A percentile compares a stretch with the other conserved stretches of the same genome.
Conservation (phyloP, 345 rosid genomes). For the Salix purpurea region DNA sequence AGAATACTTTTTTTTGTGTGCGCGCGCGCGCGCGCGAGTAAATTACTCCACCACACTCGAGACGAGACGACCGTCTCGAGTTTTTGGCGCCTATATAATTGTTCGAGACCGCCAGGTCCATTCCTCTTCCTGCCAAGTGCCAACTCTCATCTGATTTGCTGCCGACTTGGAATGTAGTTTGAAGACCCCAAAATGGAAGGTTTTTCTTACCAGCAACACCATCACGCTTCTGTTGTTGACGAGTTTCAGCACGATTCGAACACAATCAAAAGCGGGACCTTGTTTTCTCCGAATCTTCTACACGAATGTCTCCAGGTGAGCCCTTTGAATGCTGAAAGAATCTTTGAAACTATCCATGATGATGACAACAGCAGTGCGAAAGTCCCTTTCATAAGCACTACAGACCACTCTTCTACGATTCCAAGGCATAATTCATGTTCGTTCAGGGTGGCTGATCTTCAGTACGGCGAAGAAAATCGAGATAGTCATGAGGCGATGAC, state of each 20-base stretch:
- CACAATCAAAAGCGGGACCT: neutral
- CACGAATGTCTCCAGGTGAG: neutral
- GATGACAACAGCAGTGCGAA: neutral
- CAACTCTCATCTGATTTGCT: neutral
- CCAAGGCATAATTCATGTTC: neutral
- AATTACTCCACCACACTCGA: no score
- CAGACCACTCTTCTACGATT: neutral
- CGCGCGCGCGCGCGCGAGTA: no score
- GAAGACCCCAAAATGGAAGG: neutral
- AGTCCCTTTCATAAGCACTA: neutral
- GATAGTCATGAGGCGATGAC: neutral
- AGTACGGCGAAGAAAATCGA: neutral
- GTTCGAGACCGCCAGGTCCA: neutral
- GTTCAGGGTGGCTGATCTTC: neutral
- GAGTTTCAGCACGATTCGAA: neutral
- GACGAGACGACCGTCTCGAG: no score
- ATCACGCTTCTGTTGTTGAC: neutral
- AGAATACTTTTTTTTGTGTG: no score
- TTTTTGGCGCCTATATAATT: neutral
- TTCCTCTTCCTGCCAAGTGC: neutral
- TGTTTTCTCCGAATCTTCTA: no score
- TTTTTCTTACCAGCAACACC: slow-evolving; percentile 3
- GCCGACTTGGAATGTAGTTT: neutral
- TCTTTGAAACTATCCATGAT: neutral
- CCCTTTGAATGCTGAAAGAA: neutral